These are phyloP conservation scores for Chytridiales sp. DNA, from an alignment of 371 early-diverging fungal genomes.

Conservation along the genomic window DNA sequence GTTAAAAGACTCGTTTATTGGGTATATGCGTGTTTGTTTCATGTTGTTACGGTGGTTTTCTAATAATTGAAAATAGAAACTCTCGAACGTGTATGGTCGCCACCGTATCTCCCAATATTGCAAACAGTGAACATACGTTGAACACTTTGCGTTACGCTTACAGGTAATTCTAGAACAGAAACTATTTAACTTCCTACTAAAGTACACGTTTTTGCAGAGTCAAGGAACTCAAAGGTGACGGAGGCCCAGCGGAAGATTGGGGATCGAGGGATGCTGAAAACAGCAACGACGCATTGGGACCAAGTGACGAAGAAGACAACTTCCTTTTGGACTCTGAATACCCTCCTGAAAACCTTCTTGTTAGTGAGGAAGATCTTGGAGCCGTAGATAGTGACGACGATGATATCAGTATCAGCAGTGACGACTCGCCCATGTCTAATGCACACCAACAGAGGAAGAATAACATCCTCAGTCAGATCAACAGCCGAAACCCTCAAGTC, in stretches of 20 bases:
- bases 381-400: constrained; percentile 24
- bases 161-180: constrained; percentile 53
- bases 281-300: no score
- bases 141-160: constrained; percentile 99
- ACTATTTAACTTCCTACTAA: neutral
- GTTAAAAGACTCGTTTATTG: constrained; percentile 96
- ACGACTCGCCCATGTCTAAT: neutral
- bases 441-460: neutral
- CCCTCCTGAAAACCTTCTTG: constrained; percentile 36
- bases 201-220: constrained; percentile 54
- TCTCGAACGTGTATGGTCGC: constrained; percentile 97
- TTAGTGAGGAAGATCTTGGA: constrained; percentile 31
- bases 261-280: constrained; percentile 33
- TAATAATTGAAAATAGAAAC: constrained; percentile 46
- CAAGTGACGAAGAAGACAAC: constrained; percentile 23
- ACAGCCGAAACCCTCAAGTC: no score
- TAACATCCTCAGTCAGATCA: constrained; percentile 7
- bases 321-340: constrained; percentile 45
- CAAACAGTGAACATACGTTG: constrained; percentile 95
- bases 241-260: constrained; percentile 31
- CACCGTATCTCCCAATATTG: constrained; percentile 88
- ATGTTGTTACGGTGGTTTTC: no score
- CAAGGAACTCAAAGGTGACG: constrained; percentile 79
- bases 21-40: constrained; percentile 41
- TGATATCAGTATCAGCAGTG: constrained; percentile 3